Evolutionary conservation across 345 rosid genomes (phyloP).

Genomic region (Arabidopsis arenosa): DNA sequence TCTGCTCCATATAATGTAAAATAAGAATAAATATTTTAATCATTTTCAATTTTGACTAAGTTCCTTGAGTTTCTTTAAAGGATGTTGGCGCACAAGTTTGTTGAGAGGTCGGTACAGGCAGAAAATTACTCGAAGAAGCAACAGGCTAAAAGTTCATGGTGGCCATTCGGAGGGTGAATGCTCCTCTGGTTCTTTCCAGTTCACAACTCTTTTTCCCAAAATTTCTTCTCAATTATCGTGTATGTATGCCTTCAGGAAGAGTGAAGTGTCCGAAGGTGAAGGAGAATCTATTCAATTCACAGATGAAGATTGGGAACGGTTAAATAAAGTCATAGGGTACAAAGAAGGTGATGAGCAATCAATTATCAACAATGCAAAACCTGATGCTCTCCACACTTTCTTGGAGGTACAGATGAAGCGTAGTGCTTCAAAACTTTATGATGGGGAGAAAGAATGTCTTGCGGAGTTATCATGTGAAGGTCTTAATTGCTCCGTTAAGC

Average conservation of each 20-base stretch:
- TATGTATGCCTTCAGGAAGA: slow-evolving; percentile 59
- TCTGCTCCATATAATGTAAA: slow-evolving; percentile 23
- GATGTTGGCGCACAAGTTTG: slow-evolving; percentile 97
- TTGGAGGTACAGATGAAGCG: slow-evolving; percentile 90
- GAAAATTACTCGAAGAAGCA: slow-evolving; percentile 60
- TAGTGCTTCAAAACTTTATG: slow-evolving; percentile 92
- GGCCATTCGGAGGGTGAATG: slow-evolving; percentile 91
- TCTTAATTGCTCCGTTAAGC: slow-evolving; percentile 75
- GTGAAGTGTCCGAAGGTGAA: slow-evolving; percentile 65
- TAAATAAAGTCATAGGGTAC: slow-evolving; percentile 86
- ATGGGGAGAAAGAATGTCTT: slow-evolving; percentile 63
- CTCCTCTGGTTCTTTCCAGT: slow-evolving; percentile 33
- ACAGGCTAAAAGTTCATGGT: slow-evolving; percentile 83
- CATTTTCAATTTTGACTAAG: slow-evolving; percentile 16
- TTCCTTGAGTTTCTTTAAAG: slow-evolving; percentile 50
- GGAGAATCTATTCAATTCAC: slow-evolving; percentile 73
- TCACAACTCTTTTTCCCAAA: slow-evolving; percentile 6
- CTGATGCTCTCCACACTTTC: slow-evolving; percentile 71
- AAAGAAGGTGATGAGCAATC: slow-evolving; percentile 79
- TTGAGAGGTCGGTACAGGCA: slow-evolving; percentile 69
- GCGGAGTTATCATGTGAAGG: slow-evolving; percentile 91
- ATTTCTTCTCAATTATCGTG: slow-evolving; percentile 32
- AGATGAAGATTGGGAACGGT: slow-evolving; percentile 91
- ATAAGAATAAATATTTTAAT: slow-evolving; percentile 14
- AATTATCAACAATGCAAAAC: slow-evolving; percentile 52